Evolutionary conservation across 192 early-diverging fungal species (phyloP), one percentile per base, ranked within the genome.

Genomic region (Entomortierella lignicola): DNA sequence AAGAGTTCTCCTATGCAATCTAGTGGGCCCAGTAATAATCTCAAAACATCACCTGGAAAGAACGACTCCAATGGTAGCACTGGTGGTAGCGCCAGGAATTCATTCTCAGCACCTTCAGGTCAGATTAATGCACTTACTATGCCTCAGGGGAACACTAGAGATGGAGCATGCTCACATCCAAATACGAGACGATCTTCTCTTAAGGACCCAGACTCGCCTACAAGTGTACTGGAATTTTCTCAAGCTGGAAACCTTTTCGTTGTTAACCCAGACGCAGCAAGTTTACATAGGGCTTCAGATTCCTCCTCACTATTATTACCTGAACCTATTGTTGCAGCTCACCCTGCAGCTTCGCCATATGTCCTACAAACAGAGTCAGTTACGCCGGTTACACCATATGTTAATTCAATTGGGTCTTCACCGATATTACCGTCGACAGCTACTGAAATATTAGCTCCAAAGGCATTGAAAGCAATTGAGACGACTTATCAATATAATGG

Each of bases 211-310:
- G 75, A 79, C 25, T 79, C 75, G 0, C 75, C 75, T 0, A 79
- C 75, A 0, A 79, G 75, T 26, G 68, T 79, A 1, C 30, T 79
- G 25, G 63, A 79, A 27, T 79, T 79, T 61, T 79, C 75, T 26
- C 75, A 79, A 30, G 75, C 67, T 30, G 67, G 67, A 12, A 79
- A 41, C 25, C 68, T 79, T 11, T 79, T 79, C 43, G 75, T 79
- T n/a, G 75, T 79, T n/a, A 79, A 79, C 44, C 75, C 75, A 18
- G 75, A 79, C 43, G 20, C 47, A 12, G 31, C 44, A 4, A 60
- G 74, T 32, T 37, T 55, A 42, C 21, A 10, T 13, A 23, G 34
- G 17, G 43, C 18, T 1, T 56, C 67, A 2, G 75, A 50, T 12
- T 8, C 51, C 11, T 29, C 34, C 3, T 66, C 64, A 1, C 17